Percentiles rank a stretch among this genome's conserved stretches.
Evolutionary conservation across 176 grass and related monocot genomes (phyloP).

Genomic region (Carex kokanica): DNA sequence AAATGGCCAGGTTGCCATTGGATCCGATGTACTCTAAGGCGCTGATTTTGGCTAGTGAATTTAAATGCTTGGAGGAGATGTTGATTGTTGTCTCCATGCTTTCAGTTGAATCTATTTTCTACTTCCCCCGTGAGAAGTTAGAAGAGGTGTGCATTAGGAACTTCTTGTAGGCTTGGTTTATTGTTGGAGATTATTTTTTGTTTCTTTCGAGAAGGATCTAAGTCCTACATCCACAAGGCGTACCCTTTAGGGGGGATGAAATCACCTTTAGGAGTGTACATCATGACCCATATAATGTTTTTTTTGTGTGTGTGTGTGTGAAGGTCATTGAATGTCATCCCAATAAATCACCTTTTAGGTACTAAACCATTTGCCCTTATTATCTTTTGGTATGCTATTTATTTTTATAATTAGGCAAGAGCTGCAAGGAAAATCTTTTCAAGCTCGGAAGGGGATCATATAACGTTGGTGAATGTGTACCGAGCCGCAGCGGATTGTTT

Average conservation of each 20-base stretch:
- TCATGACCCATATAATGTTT: not conserved
- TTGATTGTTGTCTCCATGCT: constrained; percentile 94
- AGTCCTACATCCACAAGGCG: not conserved
- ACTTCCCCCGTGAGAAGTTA: constrained; percentile 70
- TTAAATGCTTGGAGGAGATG: constrained; percentile 99
- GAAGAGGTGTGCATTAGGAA: constrained; percentile 65
- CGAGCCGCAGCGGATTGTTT: constrained; percentile 61
- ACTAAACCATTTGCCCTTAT: not conserved
- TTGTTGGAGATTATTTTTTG: not conserved
- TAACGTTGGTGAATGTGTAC: constrained; percentile 82
- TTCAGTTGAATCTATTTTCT: constrained; percentile 96
- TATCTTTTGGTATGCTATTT: not conserved
- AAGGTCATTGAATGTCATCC: not conserved
- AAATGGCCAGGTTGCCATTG: constrained; percentile 89
- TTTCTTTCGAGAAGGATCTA: not conserved
- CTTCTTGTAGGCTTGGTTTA: not conserved
- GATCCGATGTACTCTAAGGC: constrained; percentile 96
- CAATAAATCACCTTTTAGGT: not conserved
- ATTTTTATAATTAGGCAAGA: constrained; percentile 56
- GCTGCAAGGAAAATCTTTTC: constrained; percentile 80
- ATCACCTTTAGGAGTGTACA: not conserved
- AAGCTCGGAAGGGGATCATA: constrained; percentile 82
- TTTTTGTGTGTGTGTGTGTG: no score
- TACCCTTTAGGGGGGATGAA: not conserved
- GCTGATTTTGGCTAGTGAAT: constrained; percentile 64